Evolutionary conservation across 768 basidiomycete species (phyloP).

Genomic region (Sporobolomyces phaffii): DNA sequence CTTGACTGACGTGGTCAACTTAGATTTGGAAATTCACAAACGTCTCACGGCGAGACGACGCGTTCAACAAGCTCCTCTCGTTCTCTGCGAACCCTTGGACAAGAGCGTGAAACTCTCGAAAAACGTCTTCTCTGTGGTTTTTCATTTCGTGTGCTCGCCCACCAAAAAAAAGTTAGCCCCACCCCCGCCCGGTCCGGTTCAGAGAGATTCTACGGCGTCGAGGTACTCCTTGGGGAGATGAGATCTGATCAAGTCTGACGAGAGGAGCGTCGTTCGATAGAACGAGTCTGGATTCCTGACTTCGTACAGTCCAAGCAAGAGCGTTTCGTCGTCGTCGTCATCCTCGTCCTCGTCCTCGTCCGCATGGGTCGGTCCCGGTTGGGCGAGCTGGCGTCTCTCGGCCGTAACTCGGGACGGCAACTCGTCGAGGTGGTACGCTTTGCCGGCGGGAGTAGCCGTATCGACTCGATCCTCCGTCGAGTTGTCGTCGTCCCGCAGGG

Average conservation of each 20-base stretch:
- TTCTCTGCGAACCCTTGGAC: not conserved
- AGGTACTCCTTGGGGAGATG: slow-evolving; percentile 30
- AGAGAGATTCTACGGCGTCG: slow-evolving; percentile 18
- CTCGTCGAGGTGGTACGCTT: slow-evolving; percentile 14
- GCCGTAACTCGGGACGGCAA: not conserved
- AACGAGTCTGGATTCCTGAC: slow-evolving; percentile 13
- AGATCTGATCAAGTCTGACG: not conserved
- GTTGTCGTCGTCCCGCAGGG: no score
- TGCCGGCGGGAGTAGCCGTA: slow-evolving; percentile 24
- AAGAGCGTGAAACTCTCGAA: not conserved
- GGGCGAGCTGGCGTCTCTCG: no score
- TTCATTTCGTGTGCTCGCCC: no score
- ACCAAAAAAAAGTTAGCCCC: no score
- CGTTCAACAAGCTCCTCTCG: slow-evolving; percentile 26
- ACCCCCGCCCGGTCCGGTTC: no score
- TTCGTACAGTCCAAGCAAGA: slow-evolving; percentile 18
- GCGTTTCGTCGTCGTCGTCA: not conserved
- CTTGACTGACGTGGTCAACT: not conserved
- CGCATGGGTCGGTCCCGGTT: not conserved
- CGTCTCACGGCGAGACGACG: slow-evolving; percentile 24
- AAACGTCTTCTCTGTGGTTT: no score
- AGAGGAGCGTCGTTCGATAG: slow-evolving; percentile 12
- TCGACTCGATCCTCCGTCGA: no score
- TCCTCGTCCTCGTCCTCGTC: not conserved
- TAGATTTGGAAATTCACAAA: slow-evolving; percentile 17